These are phyloP conservation scores for Pichia sp. DNA, from an alignment of 1,139 yeast genomes.

Conservation along the genomic window DNA sequence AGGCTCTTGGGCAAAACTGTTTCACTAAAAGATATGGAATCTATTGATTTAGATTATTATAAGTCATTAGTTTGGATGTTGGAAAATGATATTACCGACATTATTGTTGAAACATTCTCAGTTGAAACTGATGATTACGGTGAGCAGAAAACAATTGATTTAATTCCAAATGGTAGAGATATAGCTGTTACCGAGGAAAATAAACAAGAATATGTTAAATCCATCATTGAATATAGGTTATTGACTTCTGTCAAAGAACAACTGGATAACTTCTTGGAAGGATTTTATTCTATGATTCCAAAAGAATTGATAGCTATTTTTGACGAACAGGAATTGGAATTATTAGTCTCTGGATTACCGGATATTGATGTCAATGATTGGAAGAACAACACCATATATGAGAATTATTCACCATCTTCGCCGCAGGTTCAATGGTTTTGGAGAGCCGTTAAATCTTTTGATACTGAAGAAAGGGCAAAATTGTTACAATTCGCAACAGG, in stretches of 20 bases:
- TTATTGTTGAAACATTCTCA: conserved; percentile 92
- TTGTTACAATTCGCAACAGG: conserved; percentile 95
- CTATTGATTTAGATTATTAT: conserved; percentile 85
- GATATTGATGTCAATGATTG: conserved; percentile 95
- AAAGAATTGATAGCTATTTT: conserved; percentile 78
- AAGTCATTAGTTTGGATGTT: conserved; percentile 94
- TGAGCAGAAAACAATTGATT: conserved; percentile 49
- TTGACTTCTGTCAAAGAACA: conserved; percentile 83
- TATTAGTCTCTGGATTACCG: conserved; percentile 89
- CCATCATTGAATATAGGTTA: conserved; percentile 80
- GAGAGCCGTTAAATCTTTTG: conserved; percentile 96
- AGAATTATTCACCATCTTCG: conserved; percentile 76
- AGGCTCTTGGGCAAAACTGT: conserved; percentile 74
- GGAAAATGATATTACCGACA: conserved; percentile 93
- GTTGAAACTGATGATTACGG: conserved; percentile 95
- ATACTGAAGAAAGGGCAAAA: conserved; percentile 89
- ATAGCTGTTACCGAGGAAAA: conserved; percentile 86
- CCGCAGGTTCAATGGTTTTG: conserved; percentile 96
- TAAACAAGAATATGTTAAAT: conserved; percentile 80
- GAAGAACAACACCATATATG: conserved; percentile 79
- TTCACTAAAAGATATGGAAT: conserved; percentile 89
- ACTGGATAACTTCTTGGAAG: conserved; percentile 74
- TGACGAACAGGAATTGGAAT: conserved; percentile 92
- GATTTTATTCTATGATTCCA: conserved; percentile 92
- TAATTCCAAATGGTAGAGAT: conserved; percentile 75